phyloP scores from a whole-genome alignment of 805 yeast genomes.

The Saccharomycopsis javanensis region DNA sequence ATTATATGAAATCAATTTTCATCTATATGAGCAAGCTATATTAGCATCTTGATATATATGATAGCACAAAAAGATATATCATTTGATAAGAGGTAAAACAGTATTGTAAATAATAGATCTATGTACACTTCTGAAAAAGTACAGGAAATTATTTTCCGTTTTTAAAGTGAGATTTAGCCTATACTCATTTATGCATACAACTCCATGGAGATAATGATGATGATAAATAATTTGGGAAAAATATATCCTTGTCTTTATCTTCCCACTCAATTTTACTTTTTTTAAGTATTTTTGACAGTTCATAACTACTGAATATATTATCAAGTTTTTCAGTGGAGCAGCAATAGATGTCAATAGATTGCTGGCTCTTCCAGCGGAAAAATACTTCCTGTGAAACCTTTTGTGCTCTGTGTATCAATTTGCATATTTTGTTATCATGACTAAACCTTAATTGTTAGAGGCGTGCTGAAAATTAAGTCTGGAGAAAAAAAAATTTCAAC shows the following conservation, averaged over 20 bases:
- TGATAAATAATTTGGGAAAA: not conserved
- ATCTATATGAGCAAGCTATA: not conserved
- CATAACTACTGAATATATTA: not conserved
- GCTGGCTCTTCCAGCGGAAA: not conserved
- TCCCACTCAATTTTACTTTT: not conserved
- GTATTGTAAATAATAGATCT: not conserved
- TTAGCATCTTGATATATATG: not conserved
- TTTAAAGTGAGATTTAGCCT: not conserved
- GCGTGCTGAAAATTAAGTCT: not conserved
- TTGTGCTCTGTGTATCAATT: not conserved
- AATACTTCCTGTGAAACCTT: not conserved
- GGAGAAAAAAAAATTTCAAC: not conserved
- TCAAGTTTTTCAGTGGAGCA: not conserved
- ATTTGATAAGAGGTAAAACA: not conserved
- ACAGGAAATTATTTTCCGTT: not conserved
- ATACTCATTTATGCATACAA: not conserved
- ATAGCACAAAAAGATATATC: not conserved
- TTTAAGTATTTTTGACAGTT: not conserved
- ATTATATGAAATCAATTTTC: not conserved
- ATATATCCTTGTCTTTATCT: not conserved
- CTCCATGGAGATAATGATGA: not conserved
- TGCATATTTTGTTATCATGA: not conserved
- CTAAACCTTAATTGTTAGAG: not conserved
- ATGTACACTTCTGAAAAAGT: not conserved
- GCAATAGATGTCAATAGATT: not conserved